phyloP scores from a whole-genome alignment of 495 filamentous ascomycete species.

The Neurospora sublineolata region DNA sequence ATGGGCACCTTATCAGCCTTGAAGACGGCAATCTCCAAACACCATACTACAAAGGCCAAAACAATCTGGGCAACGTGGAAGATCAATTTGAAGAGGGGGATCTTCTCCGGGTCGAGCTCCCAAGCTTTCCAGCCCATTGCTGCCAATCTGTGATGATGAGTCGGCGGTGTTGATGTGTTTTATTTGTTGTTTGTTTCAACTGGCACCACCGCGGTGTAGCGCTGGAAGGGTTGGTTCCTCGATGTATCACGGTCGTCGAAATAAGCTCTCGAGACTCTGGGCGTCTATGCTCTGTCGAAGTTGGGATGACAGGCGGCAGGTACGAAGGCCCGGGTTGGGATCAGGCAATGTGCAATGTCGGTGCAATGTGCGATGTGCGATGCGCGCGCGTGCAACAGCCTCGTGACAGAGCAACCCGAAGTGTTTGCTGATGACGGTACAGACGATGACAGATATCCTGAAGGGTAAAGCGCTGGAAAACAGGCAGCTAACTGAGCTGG shows the following conservation, averaged over 20 bases:
- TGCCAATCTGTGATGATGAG: background rate
- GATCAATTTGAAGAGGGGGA: conserved; percentile 45
- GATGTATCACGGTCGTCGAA: background rate
- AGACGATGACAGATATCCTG: background rate
- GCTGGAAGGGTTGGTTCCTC: background rate
- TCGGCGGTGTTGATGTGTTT: background rate
- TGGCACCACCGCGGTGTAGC: background rate
- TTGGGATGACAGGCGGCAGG: background rate
- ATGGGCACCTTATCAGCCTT: conserved; percentile 46
- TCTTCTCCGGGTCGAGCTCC: conserved; percentile 37
- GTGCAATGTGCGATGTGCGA: background rate
- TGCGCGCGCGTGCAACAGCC: background rate
- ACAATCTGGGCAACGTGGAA: conserved; percentile 52
- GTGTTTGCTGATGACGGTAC: background rate
- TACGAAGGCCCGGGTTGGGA: background rate
- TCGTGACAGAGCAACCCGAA: background rate
- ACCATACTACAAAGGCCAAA: conserved; percentile 58
- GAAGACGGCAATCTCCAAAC: conserved; percentile 63
- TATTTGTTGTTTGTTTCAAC: background rate
- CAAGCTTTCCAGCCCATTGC: conserved; percentile 28
- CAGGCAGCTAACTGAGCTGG: background rate
- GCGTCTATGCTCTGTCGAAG: background rate
- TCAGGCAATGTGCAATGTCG: background rate
- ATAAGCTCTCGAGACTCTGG: background rate
- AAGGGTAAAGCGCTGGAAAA: background rate